Evolutionary conservation across 768 basidiomycete species (phyloP).

Genomic region (Asterophora lycoperdoides): DNA sequence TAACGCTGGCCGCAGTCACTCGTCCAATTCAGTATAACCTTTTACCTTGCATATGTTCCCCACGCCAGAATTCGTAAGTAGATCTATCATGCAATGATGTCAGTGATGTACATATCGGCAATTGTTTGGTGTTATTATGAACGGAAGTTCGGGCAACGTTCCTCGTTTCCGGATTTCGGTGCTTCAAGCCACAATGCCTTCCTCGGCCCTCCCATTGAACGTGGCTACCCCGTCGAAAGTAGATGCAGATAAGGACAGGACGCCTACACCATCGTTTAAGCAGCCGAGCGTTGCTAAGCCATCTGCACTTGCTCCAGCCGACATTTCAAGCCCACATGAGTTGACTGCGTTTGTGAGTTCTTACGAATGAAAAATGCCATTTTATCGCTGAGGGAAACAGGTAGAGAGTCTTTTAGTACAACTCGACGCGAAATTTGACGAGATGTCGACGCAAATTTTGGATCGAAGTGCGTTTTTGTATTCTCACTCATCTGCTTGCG

Average conservation of each 20-base stretch:
- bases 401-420: slow-evolving; percentile 87
- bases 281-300: slow-evolving; percentile 35
- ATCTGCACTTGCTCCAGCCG: slow-evolving; percentile 41
- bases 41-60: background rate
- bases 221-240: slow-evolving; percentile 54
- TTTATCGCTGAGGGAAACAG: slow-evolving; percentile 33
- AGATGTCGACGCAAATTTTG: slow-evolving; percentile 88
- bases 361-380: background rate
- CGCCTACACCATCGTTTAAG: slow-evolving; percentile 45
- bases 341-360: slow-evolving; percentile 85
- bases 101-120: too few relatives aligned
- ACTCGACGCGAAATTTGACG: slow-evolving; percentile 86
- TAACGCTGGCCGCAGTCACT: background rate
- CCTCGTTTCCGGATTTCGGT: background rate
- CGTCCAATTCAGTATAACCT: background rate
- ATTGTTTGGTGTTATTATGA: background rate
- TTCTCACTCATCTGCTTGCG: slow-evolving; percentile 8
- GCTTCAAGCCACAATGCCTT: slow-evolving; percentile 30
- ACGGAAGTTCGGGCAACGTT: background rate
- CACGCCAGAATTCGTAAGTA: too few relatives aligned
- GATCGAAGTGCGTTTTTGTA: slow-evolving; percentile 60
- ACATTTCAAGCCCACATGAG: slow-evolving; percentile 92
- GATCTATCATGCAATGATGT: too few relatives aligned
- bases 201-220: slow-evolving; percentile 66
- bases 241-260: slow-evolving; percentile 46